Base-by-base conservation (phyloP, 2,329 filamentous ascomycete genomes). In the Ascochyta clinopodiicola region DNA sequence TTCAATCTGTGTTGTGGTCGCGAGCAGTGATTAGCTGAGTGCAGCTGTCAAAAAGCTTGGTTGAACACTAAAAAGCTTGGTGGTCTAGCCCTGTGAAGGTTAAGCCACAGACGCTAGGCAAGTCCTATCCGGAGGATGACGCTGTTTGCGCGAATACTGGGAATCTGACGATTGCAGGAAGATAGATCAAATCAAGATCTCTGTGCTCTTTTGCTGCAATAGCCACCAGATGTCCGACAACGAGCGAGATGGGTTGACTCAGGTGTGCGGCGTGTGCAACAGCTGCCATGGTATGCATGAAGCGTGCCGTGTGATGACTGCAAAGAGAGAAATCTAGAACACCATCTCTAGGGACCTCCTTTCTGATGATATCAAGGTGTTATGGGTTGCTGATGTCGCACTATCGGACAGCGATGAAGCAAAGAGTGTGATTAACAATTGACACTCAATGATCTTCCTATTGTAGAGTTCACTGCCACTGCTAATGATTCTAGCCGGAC, bases 51-150 rank as follows among this genome's bases (percentile, higher is more conserved):
- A 44, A 53, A 44, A 53, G 51, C 51, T 53, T 53, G 38, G 15
- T 25, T 34, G 27, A 15, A 27, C 27, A 19, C 45, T 40, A 40
- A 48, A 40, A 34, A 40, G 45, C 45, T 48, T 48, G 36, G 44
- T 53, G 15, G 24, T 6, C 51, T 47, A 44, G 44, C 32, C 44
- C 19, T 4, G 51, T 53, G 51, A 53, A 53, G 44, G 44, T 47
- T 27, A 47, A 53, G 51, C 51, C 51, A 53, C 51, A 53, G 51
- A n/a, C 51, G 51, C 51, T 53, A 53, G 44, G 51, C 51, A 53
- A 32, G 15, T 32, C 24, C 24, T 17, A 21, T 43, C 51, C 50
- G 50, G 9, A 17, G 6, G 7, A 46, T 53, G 44, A 47, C 44
- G 51, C 22, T 47, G 6, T n/a, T n/a, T 12, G 22, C 50, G 4